Evolutionary conservation across 2,329 filamentous ascomycete genomes (phyloP), one percentile per base, ranked within the genome.

Genomic region (Claviceps sp.): DNA sequence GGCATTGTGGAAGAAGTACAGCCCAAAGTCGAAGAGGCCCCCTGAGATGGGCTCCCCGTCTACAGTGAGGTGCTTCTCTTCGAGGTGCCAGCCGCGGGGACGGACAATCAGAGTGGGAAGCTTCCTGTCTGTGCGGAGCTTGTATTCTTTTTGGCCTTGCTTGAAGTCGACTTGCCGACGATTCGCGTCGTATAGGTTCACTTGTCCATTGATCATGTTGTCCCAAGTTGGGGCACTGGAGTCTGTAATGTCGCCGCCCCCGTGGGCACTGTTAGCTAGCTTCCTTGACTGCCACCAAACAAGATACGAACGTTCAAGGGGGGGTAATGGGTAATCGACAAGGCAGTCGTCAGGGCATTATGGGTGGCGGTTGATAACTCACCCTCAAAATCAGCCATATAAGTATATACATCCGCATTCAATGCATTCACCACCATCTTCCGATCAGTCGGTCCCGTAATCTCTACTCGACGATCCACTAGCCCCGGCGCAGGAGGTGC

Each of bases 371-470:
- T 41, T 7, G 9, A n/a, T n/a, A 9, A 67, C 78, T 62, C 69
- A 93, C 90, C 91, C 73, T 98, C 93, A 60, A 98, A 95, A 71
- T 98, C 93, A 47, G 93, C 93, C 93, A 98, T 98, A 65, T 97
- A 98, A 52, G 91, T 97, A 85, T 87, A 97, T 24, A 97, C 93
- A 63, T 97, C 81, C 46, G 91, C 85, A 70, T 97, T 98, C 67
- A 97, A 67, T 9, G 93, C 93, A 68, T 98, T 98, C 57, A 97
- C 88, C 47, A 97, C 89, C 93, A 98, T 98, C 79, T 97, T 98
- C 60, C 93, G 81, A 71, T 97, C 93, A 6, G 90, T 96, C 1
- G 93, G 93, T 8, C 93, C 93, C 5, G 93, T 98, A 64, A 97
- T 98, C 75, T 98, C 93, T 36, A 96, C 87, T 55, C 93, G 82